These are phyloP conservation scores for Erigeron philadelphicus DNA, from an alignment of 140 eudicot species.

Conservation along the genomic window DNA sequence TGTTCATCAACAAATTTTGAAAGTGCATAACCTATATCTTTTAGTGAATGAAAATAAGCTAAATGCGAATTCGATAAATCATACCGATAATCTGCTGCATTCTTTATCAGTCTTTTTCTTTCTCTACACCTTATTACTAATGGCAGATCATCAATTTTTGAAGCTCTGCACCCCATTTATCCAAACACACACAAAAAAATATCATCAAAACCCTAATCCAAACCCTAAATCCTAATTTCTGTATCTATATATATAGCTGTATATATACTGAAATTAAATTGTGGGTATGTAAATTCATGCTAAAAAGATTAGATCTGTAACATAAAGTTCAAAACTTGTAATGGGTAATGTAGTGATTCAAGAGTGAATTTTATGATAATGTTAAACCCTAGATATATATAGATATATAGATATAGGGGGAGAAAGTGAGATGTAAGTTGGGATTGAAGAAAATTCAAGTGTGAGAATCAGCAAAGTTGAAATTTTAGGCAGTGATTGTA, in stretches of 20 bases:
- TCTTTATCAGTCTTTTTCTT: slow-evolving; percentile 54
- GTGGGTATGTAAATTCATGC: no score
- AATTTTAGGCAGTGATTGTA: not conserved
- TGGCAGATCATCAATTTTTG: slow-evolving; percentile 68
- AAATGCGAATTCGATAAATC: slow-evolving; percentile 75
- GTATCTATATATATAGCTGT: slow-evolving; percentile 18
- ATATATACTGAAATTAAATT: slow-evolving; percentile 1
- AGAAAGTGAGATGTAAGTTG: slow-evolving; percentile 11
- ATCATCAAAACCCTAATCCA: slow-evolving; percentile 24
- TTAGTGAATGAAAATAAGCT: slow-evolving; percentile 62
- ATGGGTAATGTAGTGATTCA: no score
- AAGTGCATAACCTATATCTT: slow-evolving; percentile 70
- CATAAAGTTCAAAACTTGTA: no score
- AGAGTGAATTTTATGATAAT: not conserved
- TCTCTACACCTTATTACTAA: slow-evolving; percentile 74
- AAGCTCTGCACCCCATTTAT: slow-evolving; percentile 72
- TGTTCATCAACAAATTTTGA: slow-evolving; percentile 81
- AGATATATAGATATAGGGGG: not conserved
- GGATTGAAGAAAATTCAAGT: slow-evolving; percentile 27
- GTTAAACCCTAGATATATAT: slow-evolving; percentile 22
- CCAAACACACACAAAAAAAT: not conserved
- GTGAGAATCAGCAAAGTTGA: slow-evolving; percentile 18
- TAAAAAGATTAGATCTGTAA: no score
- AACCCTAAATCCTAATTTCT: slow-evolving; percentile 26
- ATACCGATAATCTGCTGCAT: slow-evolving; percentile 77